A percentile compares a stretch with the other conserved stretches of the same genome.
Evolutionary conservation across 2,329 filamentous ascomycete genomes (phyloP).

Genomic region (Ceratocystis ficicola): DNA sequence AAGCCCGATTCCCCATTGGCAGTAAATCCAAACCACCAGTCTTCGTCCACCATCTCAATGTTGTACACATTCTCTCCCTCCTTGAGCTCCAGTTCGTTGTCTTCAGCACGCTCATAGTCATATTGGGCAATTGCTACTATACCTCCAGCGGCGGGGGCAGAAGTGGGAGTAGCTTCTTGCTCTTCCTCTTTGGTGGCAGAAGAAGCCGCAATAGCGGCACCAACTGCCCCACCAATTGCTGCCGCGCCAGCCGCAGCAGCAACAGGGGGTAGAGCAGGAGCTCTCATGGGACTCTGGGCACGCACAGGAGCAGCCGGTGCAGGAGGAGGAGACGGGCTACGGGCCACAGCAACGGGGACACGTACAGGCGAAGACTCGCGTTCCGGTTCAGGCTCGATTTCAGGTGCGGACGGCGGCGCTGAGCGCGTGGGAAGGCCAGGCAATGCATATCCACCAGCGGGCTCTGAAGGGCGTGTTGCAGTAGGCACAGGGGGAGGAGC

Average conservation of each 20-base stretch:
- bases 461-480: constrained; percentile 46
- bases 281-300: constrained; percentile 29
- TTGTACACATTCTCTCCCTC: constrained; percentile 83
- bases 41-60: constrained; percentile 94
- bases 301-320: constrained; percentile 22
- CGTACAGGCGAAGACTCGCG: constrained; percentile 64
- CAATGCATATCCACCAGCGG: constrained; percentile 63
- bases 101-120: constrained; percentile 95
- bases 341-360: constrained; percentile 72
- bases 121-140: constrained; percentile 73
- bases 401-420: constrained; percentile 39
- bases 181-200: not conserved
- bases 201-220: not conserved
- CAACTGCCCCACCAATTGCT: constrained; percentile 16
- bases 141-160: constrained; percentile 35
- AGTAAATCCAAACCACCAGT: constrained; percentile 98
- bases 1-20: constrained; percentile 69
- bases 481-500: constrained; percentile 31
- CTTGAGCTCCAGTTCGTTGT: constrained; percentile 83
- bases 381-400: constrained; percentile 46
- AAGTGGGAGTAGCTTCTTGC: constrained; percentile 12
- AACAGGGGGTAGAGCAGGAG: constrained; percentile 20
- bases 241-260: constrained; percentile 20
- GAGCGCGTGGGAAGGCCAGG: constrained; percentile 60
- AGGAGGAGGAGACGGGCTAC: constrained; percentile 37